Percentiles rank a stretch among this genome's conserved stretches.
Evolutionary conservation across 2,329 filamentous ascomycete genomes (phyloP).

Genomic region (Phialophora expanda): DNA sequence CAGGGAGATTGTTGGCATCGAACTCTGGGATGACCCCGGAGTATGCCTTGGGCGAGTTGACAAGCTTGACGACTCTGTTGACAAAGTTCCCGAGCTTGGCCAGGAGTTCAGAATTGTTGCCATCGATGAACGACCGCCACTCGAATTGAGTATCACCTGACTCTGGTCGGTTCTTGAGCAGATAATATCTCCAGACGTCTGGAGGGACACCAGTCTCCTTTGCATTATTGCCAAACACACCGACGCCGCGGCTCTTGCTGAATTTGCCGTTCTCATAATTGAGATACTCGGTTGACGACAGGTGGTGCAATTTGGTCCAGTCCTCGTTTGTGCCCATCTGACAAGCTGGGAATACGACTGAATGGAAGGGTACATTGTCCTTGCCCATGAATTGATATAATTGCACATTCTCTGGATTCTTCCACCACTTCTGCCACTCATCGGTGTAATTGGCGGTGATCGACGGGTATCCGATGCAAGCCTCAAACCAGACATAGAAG

Average conservation of each 20-base stretch:
- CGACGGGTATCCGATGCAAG: constrained; percentile 92
- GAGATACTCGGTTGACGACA: constrained; percentile 87
- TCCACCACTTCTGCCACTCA: constrained; percentile 95
- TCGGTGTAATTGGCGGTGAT: constrained; percentile 90
- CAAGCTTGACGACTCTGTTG: constrained; percentile 75
- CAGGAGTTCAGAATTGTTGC: constrained; percentile 88
- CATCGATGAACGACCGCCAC: constrained; percentile 80
- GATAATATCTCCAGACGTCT: constrained; percentile 93
- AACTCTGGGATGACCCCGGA: constrained; percentile 70
- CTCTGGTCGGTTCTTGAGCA: constrained; percentile 84
- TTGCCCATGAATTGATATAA: constrained; percentile 97
- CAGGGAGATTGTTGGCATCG: constrained; percentile 47
- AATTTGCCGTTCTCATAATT: constrained; percentile 92
- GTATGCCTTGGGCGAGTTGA: constrained; percentile 70
- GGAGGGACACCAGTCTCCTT: constrained; percentile 82
- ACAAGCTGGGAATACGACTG: constrained; percentile 86
- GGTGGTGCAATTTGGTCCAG: constrained; percentile 88
- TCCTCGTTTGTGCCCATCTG: constrained; percentile 82
- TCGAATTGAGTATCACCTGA: constrained; percentile 87
- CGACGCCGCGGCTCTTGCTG: constrained; percentile 85
- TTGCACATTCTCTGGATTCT: constrained; percentile 82
- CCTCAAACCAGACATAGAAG: constrained; percentile 92
- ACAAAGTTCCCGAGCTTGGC: constrained; percentile 75
- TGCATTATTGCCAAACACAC: constrained; percentile 89
- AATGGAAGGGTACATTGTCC: constrained; percentile 85